Base-by-base conservation (phyloP, 495 filamentous ascomycete genomes). In the Neurospora tetrasperma region DNA sequence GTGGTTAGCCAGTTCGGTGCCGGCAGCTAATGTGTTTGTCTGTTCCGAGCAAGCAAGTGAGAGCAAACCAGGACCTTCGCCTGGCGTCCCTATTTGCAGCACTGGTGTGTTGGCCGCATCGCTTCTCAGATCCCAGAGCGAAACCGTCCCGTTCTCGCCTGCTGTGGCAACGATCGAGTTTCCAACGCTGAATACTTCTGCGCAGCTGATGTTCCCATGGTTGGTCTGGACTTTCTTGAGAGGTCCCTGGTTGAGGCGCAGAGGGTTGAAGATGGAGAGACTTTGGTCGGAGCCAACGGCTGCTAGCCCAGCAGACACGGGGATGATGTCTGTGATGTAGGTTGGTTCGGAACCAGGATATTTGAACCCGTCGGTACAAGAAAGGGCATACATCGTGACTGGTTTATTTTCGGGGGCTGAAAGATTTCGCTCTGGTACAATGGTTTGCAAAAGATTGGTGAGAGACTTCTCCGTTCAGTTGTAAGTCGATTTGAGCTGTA, bases 1-100 rank as follows among this genome's bases (percentile, higher is more conserved):
- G 39, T 88, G 88, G 44, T 93, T 89, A 16, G 86, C 87, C 39
- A 96, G 82, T 79, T 97, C 94, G 9, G 92, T 94, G 10, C 95
- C 95, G 38, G 89, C 91, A 40, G 89, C 92, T 14, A 97, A 79
- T 12, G 85, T 82, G 75, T 88, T 88, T 18, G 85, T 86, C 48
- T 82, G 81, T 69, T 83, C 82, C 39, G 86, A 87, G 79, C 88
- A 90, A 38, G 89, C 89, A 23, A 96, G 82, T 1, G 93, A 92
- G n/a, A 93, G 82, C 41, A 94, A 85, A 39, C 90, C 85, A 1
- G 83, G 79, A 59, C 77, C 78, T 68, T 80, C 79, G 43, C 80
- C 82, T 85, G 43, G 9, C 69, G 42, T 39, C 62, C 69, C 81
- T 79, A 82, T 86, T 44, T 78, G 78, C 62, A 81, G 72, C 0